A percentile compares a stretch with the other conserved stretches of the same genome.
phyloP scores from a whole-genome alignment of 2,329 filamentous ascomycete species.

The Daldinia sp. region DNA sequence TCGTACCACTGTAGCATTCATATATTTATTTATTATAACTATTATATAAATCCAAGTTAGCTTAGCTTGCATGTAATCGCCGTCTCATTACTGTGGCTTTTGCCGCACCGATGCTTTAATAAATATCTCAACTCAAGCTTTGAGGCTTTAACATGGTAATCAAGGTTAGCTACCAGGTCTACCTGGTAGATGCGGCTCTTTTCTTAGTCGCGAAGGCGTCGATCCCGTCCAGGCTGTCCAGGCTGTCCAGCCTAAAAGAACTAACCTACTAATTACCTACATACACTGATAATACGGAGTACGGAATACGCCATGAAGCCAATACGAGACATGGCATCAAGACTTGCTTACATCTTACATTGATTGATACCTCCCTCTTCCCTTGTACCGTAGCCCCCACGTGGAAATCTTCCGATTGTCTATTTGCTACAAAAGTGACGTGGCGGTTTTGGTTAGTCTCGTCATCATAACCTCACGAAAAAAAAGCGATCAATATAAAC shows the following conservation, averaged over 20 bases:
- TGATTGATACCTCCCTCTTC: slow-evolving; percentile 10
- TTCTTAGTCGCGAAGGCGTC: slow-evolving; percentile 13
- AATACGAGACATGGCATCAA: background rate
- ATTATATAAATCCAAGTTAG: background rate
- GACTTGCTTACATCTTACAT: slow-evolving; percentile 19
- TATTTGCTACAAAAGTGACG: slow-evolving; percentile 38
- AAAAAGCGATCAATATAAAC: slow-evolving; percentile 14
- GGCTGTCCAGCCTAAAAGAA: background rate
- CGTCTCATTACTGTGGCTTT: background rate
- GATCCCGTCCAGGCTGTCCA: slow-evolving; percentile 12
- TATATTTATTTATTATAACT: background rate
- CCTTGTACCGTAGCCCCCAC: slow-evolving; percentile 33
- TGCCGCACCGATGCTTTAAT: background rate
- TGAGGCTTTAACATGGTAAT: background rate
- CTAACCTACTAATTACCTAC: too few species aligned
- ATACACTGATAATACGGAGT: slow-evolving; percentile 3
- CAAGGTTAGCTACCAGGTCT: slow-evolving; percentile 17
- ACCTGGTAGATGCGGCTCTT: slow-evolving; percentile 34
- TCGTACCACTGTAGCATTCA: too few species aligned
- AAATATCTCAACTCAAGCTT: slow-evolving; percentile 4
- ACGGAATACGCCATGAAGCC: background rate
- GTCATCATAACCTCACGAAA: slow-evolving; percentile 26
- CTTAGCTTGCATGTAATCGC: background rate
- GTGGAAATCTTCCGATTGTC: slow-evolving; percentile 37
- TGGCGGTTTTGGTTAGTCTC: slow-evolving; percentile 11